phyloP scores from a whole-genome alignment of 2,329 filamentous ascomycete species.

The Diaporthe amygdali region DNA sequence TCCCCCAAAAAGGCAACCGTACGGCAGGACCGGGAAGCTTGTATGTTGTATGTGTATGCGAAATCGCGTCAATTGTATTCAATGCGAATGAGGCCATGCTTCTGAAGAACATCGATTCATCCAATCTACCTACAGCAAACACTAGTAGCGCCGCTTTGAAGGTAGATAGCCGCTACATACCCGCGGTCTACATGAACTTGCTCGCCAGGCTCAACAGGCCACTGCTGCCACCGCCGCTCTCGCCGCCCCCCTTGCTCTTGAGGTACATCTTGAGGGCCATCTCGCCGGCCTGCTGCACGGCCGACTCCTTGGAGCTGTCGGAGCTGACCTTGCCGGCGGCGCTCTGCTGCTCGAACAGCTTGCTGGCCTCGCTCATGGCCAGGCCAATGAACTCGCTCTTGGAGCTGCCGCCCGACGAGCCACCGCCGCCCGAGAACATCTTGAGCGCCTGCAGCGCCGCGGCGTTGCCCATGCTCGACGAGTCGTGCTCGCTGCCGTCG shows the following conservation, averaged over 20 bases:
- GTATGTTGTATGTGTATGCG: not conserved
- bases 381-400: slow-evolving; percentile 84
- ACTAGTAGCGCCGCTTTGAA: too few relatives aligned
- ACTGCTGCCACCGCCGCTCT: slow-evolving; percentile 49
- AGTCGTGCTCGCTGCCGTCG: slow-evolving; percentile 51
- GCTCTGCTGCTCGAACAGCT: slow-evolving; percentile 68
- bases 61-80: not conserved
- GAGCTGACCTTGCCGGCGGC: slow-evolving; percentile 57
- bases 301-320: slow-evolving; percentile 78
- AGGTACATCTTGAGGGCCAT: slow-evolving; percentile 91
- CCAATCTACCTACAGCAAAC: not conserved
- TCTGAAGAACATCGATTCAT: not conserved
- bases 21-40: not conserved
- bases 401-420: slow-evolving; percentile 40
- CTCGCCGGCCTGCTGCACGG: slow-evolving; percentile 79
- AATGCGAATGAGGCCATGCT: not conserved
- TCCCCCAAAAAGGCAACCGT: not conserved
- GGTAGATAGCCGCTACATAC: not conserved
- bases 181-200: slow-evolving; percentile 47
- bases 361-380: slow-evolving; percentile 87
- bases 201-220: slow-evolving; percentile 51
- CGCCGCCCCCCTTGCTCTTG: slow-evolving; percentile 67
- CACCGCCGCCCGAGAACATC: slow-evolving; percentile 68
- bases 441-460: slow-evolving; percentile 84
- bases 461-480: slow-evolving; percentile 67